Evolutionary conservation across 305 asterid genomes (phyloP), one percentile per base, ranked within the genome.

Genomic region (Fraxinus floribunda): DNA sequence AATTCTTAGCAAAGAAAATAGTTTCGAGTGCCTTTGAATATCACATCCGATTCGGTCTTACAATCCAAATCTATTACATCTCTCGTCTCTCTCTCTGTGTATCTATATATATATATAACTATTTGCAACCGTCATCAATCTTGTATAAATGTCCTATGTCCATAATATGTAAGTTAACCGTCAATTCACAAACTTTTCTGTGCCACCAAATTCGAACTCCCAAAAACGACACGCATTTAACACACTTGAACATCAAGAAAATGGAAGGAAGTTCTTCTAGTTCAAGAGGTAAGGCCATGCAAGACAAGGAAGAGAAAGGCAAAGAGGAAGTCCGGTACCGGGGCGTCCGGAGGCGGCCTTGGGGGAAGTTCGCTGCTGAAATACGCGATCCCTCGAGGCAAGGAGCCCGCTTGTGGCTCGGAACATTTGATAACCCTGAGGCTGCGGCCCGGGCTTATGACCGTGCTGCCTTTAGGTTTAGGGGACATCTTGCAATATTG

Each of bases 311-410:
- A 18, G 90, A 88, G 0, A 70, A 86, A 80, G 75, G 75, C 77
- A 85, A 86, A 34, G 91, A 89, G 0, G 91, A 90, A n/a, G 85
- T 81, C n/a, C 88, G 87, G 18, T 94, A 78, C 79, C 92, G 96
- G 0, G 97, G 97, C 15, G 97, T 92, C 0, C 83, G 97, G 75
- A 85, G 89, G 82, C 85, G 97, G 83, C 93, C 97, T 0, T 93
- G 96, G 97, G 97, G 96, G 9, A 93, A 90, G 76, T 93, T 84
- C 5, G 98, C 95, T 71, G 95, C 98, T 34, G 98, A 94, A 93
- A 94, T 94, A 76, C 95, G 97, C 0, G 95, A 94, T 71, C 96
- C 98, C 2, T 88, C 90, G 0, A 89, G 89, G 2, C 89, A 83
- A 38, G 91, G 98, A 0, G 91, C 91, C 1, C 90, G 97, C 0